A percentile compares a stretch with the other conserved stretches of the same genome.
phyloP scores from a whole-genome alignment of 192 early-diverging fungal species.

The Coemansia sp. region DNA sequence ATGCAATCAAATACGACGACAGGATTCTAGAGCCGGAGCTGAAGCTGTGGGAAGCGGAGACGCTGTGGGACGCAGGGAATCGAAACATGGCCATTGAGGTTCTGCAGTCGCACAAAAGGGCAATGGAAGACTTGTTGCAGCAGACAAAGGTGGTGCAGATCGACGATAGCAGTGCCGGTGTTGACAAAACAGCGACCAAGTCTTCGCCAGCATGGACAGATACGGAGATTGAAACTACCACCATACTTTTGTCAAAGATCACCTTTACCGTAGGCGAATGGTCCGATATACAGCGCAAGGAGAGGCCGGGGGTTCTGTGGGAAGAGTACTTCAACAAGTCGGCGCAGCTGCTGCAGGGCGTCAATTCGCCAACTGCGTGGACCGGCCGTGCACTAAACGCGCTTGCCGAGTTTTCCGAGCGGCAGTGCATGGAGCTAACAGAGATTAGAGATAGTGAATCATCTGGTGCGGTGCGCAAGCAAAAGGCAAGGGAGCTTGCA shows the following conservation, averaged over 20 bases:
- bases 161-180: background rate
- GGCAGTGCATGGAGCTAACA: constrained; percentile 46
- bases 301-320: constrained; percentile 48
- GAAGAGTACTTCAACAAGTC: constrained; percentile 47
- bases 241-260: constrained; percentile 40
- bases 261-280: constrained; percentile 47
- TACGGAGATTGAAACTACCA: constrained; percentile 25
- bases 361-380: constrained; percentile 35
- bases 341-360: constrained; percentile 29
- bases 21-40: constrained; percentile 21
- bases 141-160: constrained; percentile 3
- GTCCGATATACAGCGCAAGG: constrained; percentile 42
- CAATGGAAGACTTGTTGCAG: constrained; percentile 19
- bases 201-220: constrained; percentile 10
- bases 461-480: constrained; percentile 37
- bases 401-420: constrained; percentile 43
- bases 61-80: constrained; percentile 48
- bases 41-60: constrained; percentile 51
- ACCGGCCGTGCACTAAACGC: constrained; percentile 48
- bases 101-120: constrained; percentile 30
- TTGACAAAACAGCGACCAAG: too few relatives aligned
- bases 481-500: constrained; percentile 41
- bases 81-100: constrained; percentile 39
- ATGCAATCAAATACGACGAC: background rate
- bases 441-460: constrained; percentile 33